A percentile compares a stretch with the other conserved stretches of the same genome.
phyloP scores from a whole-genome alignment of 352 stramenopile species.

The Albugo laibachii region DNA sequence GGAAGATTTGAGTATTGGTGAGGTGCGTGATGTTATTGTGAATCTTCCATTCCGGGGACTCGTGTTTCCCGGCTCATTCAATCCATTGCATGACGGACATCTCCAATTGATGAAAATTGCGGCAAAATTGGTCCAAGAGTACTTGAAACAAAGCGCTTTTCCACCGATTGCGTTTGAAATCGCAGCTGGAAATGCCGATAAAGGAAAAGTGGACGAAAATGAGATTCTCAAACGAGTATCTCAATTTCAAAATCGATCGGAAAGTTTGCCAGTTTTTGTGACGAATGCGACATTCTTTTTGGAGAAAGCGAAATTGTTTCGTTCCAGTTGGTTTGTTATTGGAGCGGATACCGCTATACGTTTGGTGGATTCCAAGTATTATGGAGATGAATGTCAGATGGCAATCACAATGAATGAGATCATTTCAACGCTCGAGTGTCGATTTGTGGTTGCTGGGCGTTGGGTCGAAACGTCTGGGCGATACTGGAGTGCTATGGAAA shows the following conservation, averaged over 20 bases:
- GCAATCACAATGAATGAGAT: constrained; percentile 53
- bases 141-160: constrained; percentile 10
- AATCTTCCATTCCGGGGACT: constrained; percentile 33
- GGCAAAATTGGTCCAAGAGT: constrained; percentile 17
- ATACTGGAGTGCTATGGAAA: constrained; percentile 32
- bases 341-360: constrained; percentile 77
- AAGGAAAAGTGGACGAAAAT: constrained; percentile 26
- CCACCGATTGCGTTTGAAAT: constrained; percentile 48
- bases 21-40: neutral
- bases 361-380: constrained; percentile 83
- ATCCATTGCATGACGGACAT: constrained; percentile 61
- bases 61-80: constrained; percentile 64
- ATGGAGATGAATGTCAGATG: constrained; percentile 62
- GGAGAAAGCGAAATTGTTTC: constrained; percentile 64
- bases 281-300: constrained; percentile 65
- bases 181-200: constrained; percentile 59
- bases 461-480: constrained; percentile 29
- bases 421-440: constrained; percentile 21
- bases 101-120: constrained; percentile 27
- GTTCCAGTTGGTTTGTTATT: constrained; percentile 63
- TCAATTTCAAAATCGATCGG: constrained; percentile 19
- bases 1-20: neutral
- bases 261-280: constrained; percentile 39
- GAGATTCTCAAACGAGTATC: constrained; percentile 20
- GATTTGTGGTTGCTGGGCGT: constrained; percentile 76